A percentile compares a stretch with the other conserved stretches of the same genome.
phyloP scores from a whole-genome alignment of 805 yeast genomes.

The Phaffomyces thermotolerans region DNA sequence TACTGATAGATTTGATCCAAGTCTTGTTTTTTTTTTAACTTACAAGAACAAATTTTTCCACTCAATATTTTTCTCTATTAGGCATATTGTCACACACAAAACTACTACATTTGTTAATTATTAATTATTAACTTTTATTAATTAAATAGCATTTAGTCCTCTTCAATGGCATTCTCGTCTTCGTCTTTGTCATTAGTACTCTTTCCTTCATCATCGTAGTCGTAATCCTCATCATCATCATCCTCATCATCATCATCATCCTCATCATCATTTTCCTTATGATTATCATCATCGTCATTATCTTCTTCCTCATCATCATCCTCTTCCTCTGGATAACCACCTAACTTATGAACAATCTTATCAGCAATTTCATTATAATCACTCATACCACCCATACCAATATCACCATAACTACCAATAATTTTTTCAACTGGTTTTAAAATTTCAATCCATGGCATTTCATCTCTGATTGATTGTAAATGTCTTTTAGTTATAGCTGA shows the following conservation, averaged over 20 bases:
- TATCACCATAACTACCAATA: slow-evolving; percentile 87
- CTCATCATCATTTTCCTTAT: slow-evolving; percentile 36
- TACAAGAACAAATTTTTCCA: too few species aligned
- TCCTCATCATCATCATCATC: slow-evolving; percentile 35
- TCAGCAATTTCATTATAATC: slow-evolving; percentile 94
- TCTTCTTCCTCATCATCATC: slow-evolving; percentile 41
- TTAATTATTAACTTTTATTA: too few species aligned
- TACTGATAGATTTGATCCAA: too few species aligned
- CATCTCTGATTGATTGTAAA: slow-evolving; percentile 66
- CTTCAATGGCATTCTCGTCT: slow-evolving; percentile 15
- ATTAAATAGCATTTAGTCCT: neutral
- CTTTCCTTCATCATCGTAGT: slow-evolving; percentile 7
- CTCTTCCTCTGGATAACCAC: slow-evolving; percentile 52
- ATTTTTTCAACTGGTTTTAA: slow-evolving; percentile 93
- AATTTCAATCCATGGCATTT: slow-evolving; percentile 94
- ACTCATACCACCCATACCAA: slow-evolving; percentile 99
- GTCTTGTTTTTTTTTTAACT: too few species aligned
- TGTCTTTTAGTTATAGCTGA: slow-evolving; percentile 85
- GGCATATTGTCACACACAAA: too few species aligned
- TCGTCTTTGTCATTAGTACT: slow-evolving; percentile 13
- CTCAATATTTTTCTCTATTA: too few species aligned
- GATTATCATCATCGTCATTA: slow-evolving; percentile 40
- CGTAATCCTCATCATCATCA: slow-evolving; percentile 21
- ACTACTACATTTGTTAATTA: too few species aligned
- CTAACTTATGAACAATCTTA: slow-evolving; percentile 64